Evolutionary conservation across 495 filamentous ascomycete genomes (phyloP).

Genomic region (Aspergillus ellipticus): DNA sequence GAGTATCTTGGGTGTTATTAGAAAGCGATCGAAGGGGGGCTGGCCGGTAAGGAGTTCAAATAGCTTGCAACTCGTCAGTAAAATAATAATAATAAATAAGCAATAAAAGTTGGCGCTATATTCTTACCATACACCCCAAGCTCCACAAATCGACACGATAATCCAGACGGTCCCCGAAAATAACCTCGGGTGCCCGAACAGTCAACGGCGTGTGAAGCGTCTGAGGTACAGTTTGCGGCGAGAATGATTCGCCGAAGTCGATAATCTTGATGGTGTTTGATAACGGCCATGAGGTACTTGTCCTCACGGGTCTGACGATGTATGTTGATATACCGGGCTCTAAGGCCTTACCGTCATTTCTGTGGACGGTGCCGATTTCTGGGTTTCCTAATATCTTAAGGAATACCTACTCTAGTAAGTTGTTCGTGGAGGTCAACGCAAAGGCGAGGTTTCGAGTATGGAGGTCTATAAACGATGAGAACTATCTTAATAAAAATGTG

Average conservation of each 20-base stretch:
- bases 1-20: slow-evolving; percentile 29
- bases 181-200: slow-evolving; percentile 40
- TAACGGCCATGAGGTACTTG: slow-evolving; percentile 18
- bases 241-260: slow-evolving; percentile 45
- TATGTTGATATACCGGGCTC: slow-evolving; percentile 32
- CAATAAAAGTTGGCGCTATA: slow-evolving; percentile 3
- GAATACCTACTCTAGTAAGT: slow-evolving; percentile 25
- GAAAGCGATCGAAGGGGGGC: slow-evolving; percentile 34
- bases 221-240: slow-evolving; percentile 18
- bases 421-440: slow-evolving; percentile 19
- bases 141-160: slow-evolving; percentile 44
- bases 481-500: neutral
- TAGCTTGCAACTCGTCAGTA: slow-evolving; percentile 27
- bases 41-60: slow-evolving; percentile 38
- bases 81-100: neutral
- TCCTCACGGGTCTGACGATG: slow-evolving; percentile 27
- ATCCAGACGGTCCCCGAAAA: slow-evolving; percentile 35
- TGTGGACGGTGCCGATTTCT: slow-evolving; percentile 29
- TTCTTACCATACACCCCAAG: slow-evolving; percentile 38
- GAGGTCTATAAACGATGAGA: slow-evolving; percentile 31
- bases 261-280: slow-evolving; percentile 30
- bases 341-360: slow-evolving; percentile 29
- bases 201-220: slow-evolving; percentile 31
- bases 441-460: slow-evolving; percentile 49
- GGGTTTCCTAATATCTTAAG: slow-evolving; percentile 35